Conservation (phyloP, 192 early-diverging fungal genomes). For the Thamnidium elegans region DNA sequence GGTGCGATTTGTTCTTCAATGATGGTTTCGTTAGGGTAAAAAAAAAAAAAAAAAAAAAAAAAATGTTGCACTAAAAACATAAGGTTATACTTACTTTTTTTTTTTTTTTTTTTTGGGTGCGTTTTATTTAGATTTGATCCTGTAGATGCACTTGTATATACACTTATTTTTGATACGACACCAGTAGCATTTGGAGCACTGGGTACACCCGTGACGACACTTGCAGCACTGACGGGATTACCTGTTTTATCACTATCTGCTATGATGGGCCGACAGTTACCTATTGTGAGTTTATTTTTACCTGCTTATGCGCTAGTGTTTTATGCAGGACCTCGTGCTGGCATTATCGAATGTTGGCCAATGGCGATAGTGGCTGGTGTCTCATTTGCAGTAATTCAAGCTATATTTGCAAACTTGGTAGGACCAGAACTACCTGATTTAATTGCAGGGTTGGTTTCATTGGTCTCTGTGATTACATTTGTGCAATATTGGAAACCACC, state of each 20-base stretch:
- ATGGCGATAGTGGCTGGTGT: constrained; percentile 17
- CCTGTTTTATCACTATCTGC: constrained; percentile 20
- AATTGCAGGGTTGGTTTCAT: constrained; percentile 33
- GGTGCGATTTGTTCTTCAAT: constrained; percentile 40
- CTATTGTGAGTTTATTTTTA: constrained; percentile 31
- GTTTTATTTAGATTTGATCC: constrained; percentile 24
- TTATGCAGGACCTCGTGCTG: constrained; percentile 33
- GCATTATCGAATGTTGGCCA: constrained; percentile 34
- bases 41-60: no score
- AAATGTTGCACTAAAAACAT: no score
- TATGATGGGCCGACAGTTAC: constrained; percentile 35
- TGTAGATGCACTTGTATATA: constrained; percentile 26
- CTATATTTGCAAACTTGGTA: constrained; percentile 37
- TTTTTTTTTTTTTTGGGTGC: no score
- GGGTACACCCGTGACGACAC: constrained; percentile 29
- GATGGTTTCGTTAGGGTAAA: constrained; percentile 29
- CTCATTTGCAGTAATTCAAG: constrained; percentile 36
- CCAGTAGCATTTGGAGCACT: constrained; percentile 33
- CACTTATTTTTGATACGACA: constrained; percentile 31
- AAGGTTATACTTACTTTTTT: not conserved
- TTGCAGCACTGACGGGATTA: constrained; percentile 28
- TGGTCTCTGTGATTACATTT: constrained; percentile 26
- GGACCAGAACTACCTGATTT: constrained; percentile 40
- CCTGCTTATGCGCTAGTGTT: constrained; percentile 32
- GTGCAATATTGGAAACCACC: constrained; percentile 38